A percentile compares a stretch with the other conserved stretches of the same genome.
These are phyloP conservation scores for Arachnopeziza araneosa DNA, from an alignment of 2,329 filamentous ascomycete genomes.

Conservation along the genomic window DNA sequence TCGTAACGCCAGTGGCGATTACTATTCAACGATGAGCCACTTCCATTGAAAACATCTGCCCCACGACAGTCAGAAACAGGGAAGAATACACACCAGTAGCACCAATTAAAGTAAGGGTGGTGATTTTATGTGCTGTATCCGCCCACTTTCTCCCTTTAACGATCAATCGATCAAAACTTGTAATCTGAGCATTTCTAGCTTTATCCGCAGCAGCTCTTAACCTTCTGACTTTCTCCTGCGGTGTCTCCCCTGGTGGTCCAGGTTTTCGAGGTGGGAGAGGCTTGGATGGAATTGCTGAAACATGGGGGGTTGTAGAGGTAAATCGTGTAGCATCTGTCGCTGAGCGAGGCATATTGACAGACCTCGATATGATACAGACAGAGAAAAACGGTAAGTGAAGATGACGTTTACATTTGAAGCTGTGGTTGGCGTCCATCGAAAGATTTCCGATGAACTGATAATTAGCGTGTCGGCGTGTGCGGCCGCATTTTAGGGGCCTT, in stretches of 20 bases:
- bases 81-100: conserved; percentile 26
- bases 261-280: conserved; percentile 33
- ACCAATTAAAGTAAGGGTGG: conserved; percentile 30
- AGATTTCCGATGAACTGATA: neutral
- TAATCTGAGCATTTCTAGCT: conserved; percentile 28
- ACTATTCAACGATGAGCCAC: conserved; percentile 34
- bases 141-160: conserved; percentile 31
- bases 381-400: neutral
- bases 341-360: conserved; percentile 50
- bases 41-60: neutral
- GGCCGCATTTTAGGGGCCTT: too few relatives aligned
- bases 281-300: conserved; percentile 48
- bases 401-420: neutral
- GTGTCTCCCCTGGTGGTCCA: conserved; percentile 30
- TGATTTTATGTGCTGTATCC: conserved; percentile 32
- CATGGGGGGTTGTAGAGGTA: conserved; percentile 65
- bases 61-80: neutral
- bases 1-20: conserved; percentile 53
- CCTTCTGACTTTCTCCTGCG: conserved; percentile 31
- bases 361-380: neutral
- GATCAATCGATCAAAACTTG: conserved; percentile 29
- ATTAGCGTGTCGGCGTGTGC: neutral
- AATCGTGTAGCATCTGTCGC: conserved; percentile 78
- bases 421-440: neutral
- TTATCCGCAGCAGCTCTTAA: conserved; percentile 31